These are phyloP conservation scores for Alternaria panax DNA, from an alignment of 2,329 filamentous ascomycete species.

Conservation along the genomic window DNA sequence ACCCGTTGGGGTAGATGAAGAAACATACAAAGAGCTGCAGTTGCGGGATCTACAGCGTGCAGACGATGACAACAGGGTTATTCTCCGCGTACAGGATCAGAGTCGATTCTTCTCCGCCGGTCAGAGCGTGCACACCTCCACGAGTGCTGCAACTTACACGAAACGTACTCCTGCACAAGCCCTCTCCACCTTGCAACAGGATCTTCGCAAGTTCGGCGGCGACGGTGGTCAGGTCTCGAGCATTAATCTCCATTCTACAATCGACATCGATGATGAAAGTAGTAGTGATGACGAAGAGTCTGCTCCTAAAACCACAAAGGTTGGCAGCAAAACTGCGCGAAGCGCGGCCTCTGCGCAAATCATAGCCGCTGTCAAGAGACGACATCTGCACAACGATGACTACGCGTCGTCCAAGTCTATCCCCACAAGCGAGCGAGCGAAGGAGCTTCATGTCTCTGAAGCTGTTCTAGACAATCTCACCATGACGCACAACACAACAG, in stretches of 20 bases:
- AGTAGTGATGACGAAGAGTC: conserved; percentile 66
- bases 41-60: conserved; percentile 82
- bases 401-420: conserved; percentile 33
- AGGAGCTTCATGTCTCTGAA: conserved; percentile 47
- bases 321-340: conserved; percentile 75
- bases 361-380: conserved; percentile 68
- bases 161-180: conserved; percentile 75
- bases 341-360: conserved; percentile 71
- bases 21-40: conserved; percentile 75
- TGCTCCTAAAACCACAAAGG: conserved; percentile 63
- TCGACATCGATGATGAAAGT: conserved; percentile 73
- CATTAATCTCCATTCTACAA: conserved; percentile 66
- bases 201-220: conserved; percentile 61
- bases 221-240: conserved; percentile 44
- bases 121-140: conserved; percentile 53
- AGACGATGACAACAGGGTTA: conserved; percentile 76
- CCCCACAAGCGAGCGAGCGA: conserved; percentile 39
- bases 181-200: conserved; percentile 68
- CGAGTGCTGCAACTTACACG: conserved; percentile 65
- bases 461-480: conserved; percentile 67
- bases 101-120: conserved; percentile 75
- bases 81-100: conserved; percentile 88
- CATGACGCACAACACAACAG: conserved; percentile 88
- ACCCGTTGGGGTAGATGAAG: conserved; percentile 73
- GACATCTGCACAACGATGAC: conserved; percentile 64